phyloP scores from a whole-genome alignment of 805 yeast species.

The Starmerella apis region DNA sequence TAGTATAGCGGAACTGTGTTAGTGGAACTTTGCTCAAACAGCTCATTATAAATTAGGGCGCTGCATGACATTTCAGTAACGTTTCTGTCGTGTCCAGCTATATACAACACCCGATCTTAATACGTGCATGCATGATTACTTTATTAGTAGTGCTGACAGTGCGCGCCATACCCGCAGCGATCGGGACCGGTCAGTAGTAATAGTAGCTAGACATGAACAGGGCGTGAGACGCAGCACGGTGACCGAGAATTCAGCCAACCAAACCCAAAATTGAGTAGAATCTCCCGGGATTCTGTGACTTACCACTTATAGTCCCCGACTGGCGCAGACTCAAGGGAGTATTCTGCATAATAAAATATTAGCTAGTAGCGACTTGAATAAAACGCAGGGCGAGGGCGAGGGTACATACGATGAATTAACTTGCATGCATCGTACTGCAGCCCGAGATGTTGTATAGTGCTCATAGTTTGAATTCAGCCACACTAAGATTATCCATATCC shows the following conservation, averaged over 20 bases:
- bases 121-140: neutral
- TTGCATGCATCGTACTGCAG: constrained; percentile 1
- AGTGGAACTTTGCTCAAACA: no score
- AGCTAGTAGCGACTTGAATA: neutral
- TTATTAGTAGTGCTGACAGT: neutral
- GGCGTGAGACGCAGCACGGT: neutral
- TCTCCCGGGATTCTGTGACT: no score
- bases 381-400: neutral
- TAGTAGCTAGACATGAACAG: no score
- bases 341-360: no score
- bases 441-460: neutral
- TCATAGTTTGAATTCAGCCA: neutral
- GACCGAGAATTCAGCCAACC: no score
- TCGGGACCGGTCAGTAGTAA: neutral
- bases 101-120: neutral
- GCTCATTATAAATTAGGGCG: neutral
- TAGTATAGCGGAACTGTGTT: no score
- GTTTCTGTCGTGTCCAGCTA: neutral
- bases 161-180: neutral
- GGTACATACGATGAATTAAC: neutral
- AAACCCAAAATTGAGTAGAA: no score
- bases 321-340: no score
- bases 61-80: neutral
- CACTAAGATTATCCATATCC: neutral
- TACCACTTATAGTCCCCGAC: no score